Percentiles rank a stretch among this genome's conserved stretches.
Conservation (phyloP, 2,329 filamentous ascomycete genomes). For the Paraphaeosphaeria sporulosa region DNA sequence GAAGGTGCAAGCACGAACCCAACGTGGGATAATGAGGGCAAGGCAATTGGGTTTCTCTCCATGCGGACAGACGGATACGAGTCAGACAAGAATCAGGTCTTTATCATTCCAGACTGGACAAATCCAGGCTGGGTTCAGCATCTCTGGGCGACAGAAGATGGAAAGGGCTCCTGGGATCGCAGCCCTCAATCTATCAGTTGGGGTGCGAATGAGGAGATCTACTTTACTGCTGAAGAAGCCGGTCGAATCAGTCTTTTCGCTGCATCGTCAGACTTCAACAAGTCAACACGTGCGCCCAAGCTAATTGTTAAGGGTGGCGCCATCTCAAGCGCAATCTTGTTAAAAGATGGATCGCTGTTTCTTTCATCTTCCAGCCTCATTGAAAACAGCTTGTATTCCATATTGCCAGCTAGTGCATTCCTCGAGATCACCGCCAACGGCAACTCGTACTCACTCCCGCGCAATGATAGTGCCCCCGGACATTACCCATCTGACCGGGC, state of each 20-base stretch:
- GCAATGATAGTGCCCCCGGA: conserved; percentile 30
- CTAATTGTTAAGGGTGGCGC: conserved; percentile 44
- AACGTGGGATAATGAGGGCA: conserved; percentile 76
- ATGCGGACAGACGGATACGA: conserved; percentile 84
- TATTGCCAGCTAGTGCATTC: conserved; percentile 54
- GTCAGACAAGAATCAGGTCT: conserved; percentile 74
- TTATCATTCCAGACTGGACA: conserved; percentile 69
- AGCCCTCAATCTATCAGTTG: conserved; percentile 61
- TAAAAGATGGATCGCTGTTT: conserved; percentile 65
- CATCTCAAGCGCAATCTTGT: conserved; percentile 56
- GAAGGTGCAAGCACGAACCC: conserved; percentile 72
- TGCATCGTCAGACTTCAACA: conserved; percentile 12
- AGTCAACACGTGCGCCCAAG: conserved; percentile 22
- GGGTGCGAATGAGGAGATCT: conserved; percentile 65
- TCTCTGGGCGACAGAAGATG: conserved; percentile 68
- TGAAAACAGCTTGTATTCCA: conserved; percentile 74
- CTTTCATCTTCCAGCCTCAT: conserved; percentile 72
- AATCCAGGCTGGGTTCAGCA: conserved; percentile 67
- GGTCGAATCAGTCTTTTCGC: conserved; percentile 69
- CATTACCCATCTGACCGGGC: conserved; percentile 33
- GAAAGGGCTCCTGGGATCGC: conserved; percentile 66
- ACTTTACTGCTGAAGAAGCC: conserved; percentile 75
- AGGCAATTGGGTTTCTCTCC: conserved; percentile 75
- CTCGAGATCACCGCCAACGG: conserved; percentile 16
- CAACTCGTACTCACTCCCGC: conserved; percentile 28